A percentile compares a stretch with the other conserved stretches of the same genome.
These are phyloP conservation scores for Paraphaeosphaeria sporulosa DNA, from an alignment of 2,329 filamentous ascomycete genomes.

Conservation along the genomic window DNA sequence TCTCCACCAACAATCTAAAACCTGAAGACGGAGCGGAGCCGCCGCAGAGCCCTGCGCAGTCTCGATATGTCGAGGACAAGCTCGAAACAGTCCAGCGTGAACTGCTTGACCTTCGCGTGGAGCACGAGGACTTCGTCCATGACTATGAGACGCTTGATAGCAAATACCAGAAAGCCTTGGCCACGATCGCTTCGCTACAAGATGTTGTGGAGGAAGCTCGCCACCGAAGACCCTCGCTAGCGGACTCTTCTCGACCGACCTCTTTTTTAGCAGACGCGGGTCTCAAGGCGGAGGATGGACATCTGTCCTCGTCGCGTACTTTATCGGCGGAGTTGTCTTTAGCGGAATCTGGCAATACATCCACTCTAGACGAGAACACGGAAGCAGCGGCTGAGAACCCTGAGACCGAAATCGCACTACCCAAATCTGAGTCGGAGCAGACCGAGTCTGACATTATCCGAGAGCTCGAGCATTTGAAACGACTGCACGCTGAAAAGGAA, in stretches of 20 bases:
- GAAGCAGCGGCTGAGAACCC: constrained; percentile 70
- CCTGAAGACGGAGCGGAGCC: constrained; percentile 49
- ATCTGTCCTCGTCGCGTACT: constrained; percentile 83
- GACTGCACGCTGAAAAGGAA: constrained; percentile 78
- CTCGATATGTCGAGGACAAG: constrained; percentile 88
- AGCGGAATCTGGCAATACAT: constrained; percentile 68
- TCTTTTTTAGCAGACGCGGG: constrained; percentile 86
- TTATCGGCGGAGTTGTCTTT: constrained; percentile 94
- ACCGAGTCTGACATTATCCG: constrained; percentile 43
- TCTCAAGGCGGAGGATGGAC: constrained; percentile 69
- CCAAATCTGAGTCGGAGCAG: constrained; percentile 26
- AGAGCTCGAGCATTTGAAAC: constrained; percentile 76
- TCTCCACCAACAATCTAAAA: constrained; percentile 27
- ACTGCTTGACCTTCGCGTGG: constrained; percentile 85
- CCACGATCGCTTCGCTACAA: constrained; percentile 82
- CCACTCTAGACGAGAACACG: constrained; percentile 38
- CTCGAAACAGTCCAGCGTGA: constrained; percentile 91
- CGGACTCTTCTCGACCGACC: constrained; percentile 67
- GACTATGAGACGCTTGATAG: constrained; percentile 83
- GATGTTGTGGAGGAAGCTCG: constrained; percentile 82
- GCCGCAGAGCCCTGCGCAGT: constrained; percentile 77
- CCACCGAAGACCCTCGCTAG: constrained; percentile 62
- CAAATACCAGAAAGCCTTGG: constrained; percentile 91
- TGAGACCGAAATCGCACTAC: constrained; percentile 60
- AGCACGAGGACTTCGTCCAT: constrained; percentile 83